Percentiles rank a stretch among this genome's conserved stretches.
Evolutionary conservation across 768 basidiomycete species (phyloP).

Genomic region (Termitomyces sp.): DNA sequence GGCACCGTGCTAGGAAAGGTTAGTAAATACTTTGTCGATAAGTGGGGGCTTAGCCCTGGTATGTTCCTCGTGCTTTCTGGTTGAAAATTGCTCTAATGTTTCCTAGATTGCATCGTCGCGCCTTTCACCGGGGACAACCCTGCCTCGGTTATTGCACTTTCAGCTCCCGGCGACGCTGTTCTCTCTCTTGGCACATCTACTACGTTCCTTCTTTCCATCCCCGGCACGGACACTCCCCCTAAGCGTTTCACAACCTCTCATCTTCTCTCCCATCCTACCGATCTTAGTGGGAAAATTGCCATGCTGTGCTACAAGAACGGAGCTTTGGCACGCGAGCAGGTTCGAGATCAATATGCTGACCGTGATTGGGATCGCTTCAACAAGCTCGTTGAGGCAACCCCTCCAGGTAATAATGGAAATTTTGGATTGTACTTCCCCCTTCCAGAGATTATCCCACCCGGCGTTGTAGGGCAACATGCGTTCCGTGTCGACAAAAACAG

Average conservation of each 20-base stretch:
- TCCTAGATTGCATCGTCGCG: constrained; percentile 69
- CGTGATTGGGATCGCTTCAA: constrained; percentile 71
- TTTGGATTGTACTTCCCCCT: constrained; percentile 80
- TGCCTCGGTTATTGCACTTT: constrained; percentile 72
- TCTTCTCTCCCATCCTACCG: constrained; percentile 67
- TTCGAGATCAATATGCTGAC: constrained; percentile 62
- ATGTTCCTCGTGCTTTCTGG: constrained; percentile 5
- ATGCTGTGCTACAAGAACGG: constrained; percentile 96
- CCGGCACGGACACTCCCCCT: constrained; percentile 59
- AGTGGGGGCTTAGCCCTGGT: constrained; percentile 76
- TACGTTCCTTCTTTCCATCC: constrained; percentile 76
- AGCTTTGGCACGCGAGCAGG: constrained; percentile 73
- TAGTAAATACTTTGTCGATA: constrained; percentile 63
- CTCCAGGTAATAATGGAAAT: constrained; percentile 55
- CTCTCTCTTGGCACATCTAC: constrained; percentile 89
- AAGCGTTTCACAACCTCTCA: constrained; percentile 73
- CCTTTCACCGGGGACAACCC: constrained; percentile 92
- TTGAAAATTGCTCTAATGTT: background rate
- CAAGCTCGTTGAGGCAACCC: constrained; percentile 48
- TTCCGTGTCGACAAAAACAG: constrained; percentile 35
- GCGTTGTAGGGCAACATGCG: constrained; percentile 67
- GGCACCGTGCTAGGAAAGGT: constrained; percentile 66
- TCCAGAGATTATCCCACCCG: constrained; percentile 84
- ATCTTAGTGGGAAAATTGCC: constrained; percentile 62
- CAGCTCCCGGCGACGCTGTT: constrained; percentile 75